phyloP scores from a whole-genome alignment of 1,139 yeast genomes.

The Yamadazyma membranifaciens region DNA sequence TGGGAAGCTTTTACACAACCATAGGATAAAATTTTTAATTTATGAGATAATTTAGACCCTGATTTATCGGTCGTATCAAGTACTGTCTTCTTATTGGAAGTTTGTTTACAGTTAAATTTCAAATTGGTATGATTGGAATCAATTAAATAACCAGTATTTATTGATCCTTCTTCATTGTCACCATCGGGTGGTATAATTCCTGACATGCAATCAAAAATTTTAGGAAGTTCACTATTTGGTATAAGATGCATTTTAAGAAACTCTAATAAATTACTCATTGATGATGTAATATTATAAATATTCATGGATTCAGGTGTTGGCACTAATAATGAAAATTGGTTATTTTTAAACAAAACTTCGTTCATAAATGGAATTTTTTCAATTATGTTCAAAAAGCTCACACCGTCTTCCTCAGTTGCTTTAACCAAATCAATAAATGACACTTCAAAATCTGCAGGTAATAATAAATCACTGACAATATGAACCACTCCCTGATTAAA shows the following conservation, averaged over 20 bases:
- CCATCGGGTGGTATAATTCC: neutral
- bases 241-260: constrained; percentile 70
- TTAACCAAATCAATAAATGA: constrained; percentile 55
- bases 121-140: constrained; percentile 11
- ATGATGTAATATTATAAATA: constrained; percentile 50
- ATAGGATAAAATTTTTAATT: constrained; percentile 59
- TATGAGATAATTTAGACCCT: constrained; percentile 51
- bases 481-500: constrained; percentile 88
- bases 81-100: constrained; percentile 9
- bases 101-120: constrained; percentile 11
- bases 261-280: constrained; percentile 44
- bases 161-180: neutral
- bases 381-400: constrained; percentile 48
- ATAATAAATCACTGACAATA: constrained; percentile 52
- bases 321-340: constrained; percentile 61
- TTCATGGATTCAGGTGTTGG: constrained; percentile 64
- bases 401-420: constrained; percentile 40
- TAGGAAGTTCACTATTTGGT: constrained; percentile 47
- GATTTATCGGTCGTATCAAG: constrained; percentile 10
- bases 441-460: constrained; percentile 60
- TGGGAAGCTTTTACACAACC: constrained; percentile 56
- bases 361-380: constrained; percentile 29
- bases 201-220: constrained; percentile 32
- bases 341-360: constrained; percentile 7
- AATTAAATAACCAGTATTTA: constrained; percentile 8